Conservation (phyloP, 108 stramenopile genomes). For the Discostella pseudostelligera region DNA sequence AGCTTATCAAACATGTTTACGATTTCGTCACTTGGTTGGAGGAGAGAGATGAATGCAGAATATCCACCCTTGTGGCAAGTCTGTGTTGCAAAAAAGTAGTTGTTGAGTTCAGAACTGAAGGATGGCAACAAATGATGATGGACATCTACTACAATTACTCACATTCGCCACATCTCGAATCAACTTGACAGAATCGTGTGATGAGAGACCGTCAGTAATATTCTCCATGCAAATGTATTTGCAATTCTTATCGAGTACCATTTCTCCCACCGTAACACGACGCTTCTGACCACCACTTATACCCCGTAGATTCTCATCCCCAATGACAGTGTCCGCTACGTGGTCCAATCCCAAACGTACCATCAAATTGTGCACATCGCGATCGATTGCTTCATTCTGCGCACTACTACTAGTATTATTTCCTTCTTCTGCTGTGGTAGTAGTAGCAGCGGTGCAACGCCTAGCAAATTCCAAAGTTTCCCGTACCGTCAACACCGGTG, state of each 20-base stretch:
- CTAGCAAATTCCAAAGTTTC: conserved; percentile 49
- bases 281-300: conserved; percentile 62
- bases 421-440: neutral
- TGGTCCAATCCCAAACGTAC: conserved; percentile 54
- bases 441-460: conserved; percentile 30
- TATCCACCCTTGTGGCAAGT: conserved; percentile 17
- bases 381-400: too few relatives aligned
- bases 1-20: conserved; percentile 36
- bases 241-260: conserved; percentile 30
- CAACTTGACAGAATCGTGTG: conserved; percentile 32
- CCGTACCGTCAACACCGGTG: conserved; percentile 45
- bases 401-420: too few relatives aligned
- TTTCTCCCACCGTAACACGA: conserved; percentile 53
- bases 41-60: conserved; percentile 27
- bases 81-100: neutral
- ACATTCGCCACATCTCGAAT: conserved; percentile 21
- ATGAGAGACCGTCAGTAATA: conserved; percentile 48
- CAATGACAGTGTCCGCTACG: conserved; percentile 66
- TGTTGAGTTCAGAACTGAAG: neutral
- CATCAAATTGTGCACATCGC: conserved; percentile 28
- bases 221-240: conserved; percentile 42
- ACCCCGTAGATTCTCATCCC: conserved; percentile 64
- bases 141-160: neutral
- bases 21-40: conserved; percentile 50
- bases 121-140: neutral